Evolutionary conservation across 805 yeast species (phyloP).

Genomic region (Candida nanaspora): DNA sequence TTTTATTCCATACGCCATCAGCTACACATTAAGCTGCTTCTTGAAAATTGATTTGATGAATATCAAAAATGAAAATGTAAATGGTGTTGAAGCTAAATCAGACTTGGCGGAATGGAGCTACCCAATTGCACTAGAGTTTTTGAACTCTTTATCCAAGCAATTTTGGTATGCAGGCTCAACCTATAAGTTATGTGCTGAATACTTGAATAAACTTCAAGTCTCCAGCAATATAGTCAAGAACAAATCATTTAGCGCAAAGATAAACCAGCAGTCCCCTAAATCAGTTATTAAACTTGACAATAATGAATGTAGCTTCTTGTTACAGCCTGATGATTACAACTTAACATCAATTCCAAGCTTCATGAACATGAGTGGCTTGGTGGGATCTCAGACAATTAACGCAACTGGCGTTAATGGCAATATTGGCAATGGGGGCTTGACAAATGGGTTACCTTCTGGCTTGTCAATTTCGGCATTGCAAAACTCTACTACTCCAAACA

Average conservation of each 20-base stretch:
- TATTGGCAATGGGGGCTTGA: no score
- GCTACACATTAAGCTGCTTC: conserved; percentile 11
- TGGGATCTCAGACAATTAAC: background rate
- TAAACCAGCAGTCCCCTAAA: background rate
- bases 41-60: conserved; percentile 10
- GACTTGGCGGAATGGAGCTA: conserved; percentile 9
- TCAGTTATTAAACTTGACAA: background rate
- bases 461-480: background rate
- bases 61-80: conserved; percentile 9
- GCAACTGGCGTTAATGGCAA: background rate
- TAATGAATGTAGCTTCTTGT: background rate
- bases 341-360: background rate
- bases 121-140: conserved; percentile 5
- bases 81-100: conserved; percentile 8
- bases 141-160: conserved; percentile 4
- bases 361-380: background rate
- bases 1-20: conserved; percentile 13
- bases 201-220: conserved; percentile 5
- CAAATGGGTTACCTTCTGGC: background rate
- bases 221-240: background rate
- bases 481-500: background rate
- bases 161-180: conserved; percentile 15
- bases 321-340: background rate
- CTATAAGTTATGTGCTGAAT: conserved; percentile 10
- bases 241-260: background rate